A percentile compares a stretch with the other conserved stretches of the same genome.
phyloP scores from a whole-genome alignment of 306 rosid genomes.

The Inga leiocalycina region DNA sequence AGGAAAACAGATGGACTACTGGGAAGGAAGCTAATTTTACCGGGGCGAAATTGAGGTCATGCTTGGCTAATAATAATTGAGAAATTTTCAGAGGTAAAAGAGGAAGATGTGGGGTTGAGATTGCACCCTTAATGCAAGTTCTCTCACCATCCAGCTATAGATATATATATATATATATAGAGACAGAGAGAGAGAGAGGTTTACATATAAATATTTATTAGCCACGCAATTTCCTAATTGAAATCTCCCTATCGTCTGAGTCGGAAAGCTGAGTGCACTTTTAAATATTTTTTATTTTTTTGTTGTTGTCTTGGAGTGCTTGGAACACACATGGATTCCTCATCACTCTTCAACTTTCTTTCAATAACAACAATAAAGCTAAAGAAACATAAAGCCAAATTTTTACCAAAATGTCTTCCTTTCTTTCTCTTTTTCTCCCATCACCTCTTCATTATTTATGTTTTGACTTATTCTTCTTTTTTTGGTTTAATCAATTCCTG shows the following conservation, averaged over 20 bases:
- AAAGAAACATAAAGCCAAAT: conserved; percentile 40
- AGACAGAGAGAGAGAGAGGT: conserved; percentile 32
- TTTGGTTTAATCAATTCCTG: too few species aligned
- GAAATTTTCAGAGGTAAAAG: conserved; percentile 52
- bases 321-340: conserved; percentile 90
- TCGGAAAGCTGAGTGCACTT: conserved; percentile 54
- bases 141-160: conserved; percentile 36
- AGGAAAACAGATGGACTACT: conserved; percentile 44
- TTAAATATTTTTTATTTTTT: conserved; percentile 36
- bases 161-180: too few species aligned
- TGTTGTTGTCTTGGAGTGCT: conserved; percentile 88
- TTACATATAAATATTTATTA: conserved; percentile 18
- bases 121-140: conserved; percentile 54
- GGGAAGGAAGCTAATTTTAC: conserved; percentile 29
- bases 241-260: conserved; percentile 62
- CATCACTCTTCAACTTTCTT: conserved; percentile 48
- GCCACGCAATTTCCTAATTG: conserved; percentile 92
- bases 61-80: conserved; percentile 47
- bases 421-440: conserved; percentile 42
- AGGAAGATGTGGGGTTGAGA: conserved; percentile 70
- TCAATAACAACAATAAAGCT: conserved; percentile 40
- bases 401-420: conserved; percentile 45
- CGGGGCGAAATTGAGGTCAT: conserved; percentile 6
- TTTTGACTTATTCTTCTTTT: too few species aligned
- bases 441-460: conserved; percentile 28